phyloP scores from a whole-genome alignment of 2,329 filamentous ascomycete genomes.

The Gremmenia infestans region DNA sequence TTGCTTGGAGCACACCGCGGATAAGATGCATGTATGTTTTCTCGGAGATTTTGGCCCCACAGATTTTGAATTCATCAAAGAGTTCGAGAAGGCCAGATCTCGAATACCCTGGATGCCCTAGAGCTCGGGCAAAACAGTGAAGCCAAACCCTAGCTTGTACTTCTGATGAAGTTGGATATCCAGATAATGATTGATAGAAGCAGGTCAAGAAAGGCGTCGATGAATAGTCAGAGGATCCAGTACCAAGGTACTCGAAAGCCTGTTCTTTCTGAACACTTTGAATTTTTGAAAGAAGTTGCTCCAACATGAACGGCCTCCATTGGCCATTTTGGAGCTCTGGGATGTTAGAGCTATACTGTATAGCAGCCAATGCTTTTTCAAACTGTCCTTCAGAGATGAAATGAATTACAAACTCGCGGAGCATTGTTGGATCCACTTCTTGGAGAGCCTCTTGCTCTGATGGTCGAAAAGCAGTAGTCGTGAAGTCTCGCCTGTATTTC shows the following conservation, averaged over 20 bases:
- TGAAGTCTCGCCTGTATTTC: not conserved
- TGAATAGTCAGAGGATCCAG: constrained; percentile 31
- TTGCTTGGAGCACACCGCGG: constrained; percentile 32
- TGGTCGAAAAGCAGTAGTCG: not conserved
- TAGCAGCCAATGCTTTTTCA: constrained; percentile 8
- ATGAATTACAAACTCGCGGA: constrained; percentile 7
- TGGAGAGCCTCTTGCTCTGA: not conserved
- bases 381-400: constrained; percentile 17
- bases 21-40: constrained; percentile 34
- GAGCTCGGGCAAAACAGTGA: constrained; percentile 33
- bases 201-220: constrained; percentile 40
- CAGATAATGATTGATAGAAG: constrained; percentile 33
- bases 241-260: constrained; percentile 33
- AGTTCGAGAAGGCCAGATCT: constrained; percentile 31
- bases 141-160: constrained; percentile 34
- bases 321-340: constrained; percentile 13
- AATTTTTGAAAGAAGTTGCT: constrained; percentile 22
- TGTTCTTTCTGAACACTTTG: constrained; percentile 29
- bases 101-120: constrained; percentile 36
- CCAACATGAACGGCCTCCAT: constrained; percentile 20
- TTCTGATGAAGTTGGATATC: constrained; percentile 27
- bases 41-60: constrained; percentile 33
- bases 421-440: constrained; percentile 2
- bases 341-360: constrained; percentile 9
- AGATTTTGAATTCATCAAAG: constrained; percentile 33